phyloP scores from a whole-genome alignment of 78 protist species.

The Corallochytrium limacisporum region DNA sequence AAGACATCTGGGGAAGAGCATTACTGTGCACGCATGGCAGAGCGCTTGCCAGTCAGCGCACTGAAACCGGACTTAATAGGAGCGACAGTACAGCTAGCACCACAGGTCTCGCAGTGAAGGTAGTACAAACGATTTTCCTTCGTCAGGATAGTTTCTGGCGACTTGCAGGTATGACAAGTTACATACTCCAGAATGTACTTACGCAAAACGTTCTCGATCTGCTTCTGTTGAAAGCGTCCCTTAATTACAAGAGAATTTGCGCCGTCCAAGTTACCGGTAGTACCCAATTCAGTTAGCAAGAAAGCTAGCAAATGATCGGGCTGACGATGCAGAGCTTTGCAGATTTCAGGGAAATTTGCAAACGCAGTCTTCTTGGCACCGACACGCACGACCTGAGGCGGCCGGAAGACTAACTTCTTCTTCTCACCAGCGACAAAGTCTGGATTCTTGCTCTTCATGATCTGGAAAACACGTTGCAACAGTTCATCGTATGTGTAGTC shows the following conservation, averaged over 20 bases:
- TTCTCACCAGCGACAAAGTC: conserved; percentile 12
- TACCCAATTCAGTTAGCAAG: conserved; percentile 78
- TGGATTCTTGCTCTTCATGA: conserved; percentile 5
- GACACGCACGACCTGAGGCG: conserved; percentile 46
- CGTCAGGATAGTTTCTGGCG: conserved; percentile 58
- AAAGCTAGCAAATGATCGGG: conserved; percentile 69
- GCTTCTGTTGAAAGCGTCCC: conserved; percentile 77
- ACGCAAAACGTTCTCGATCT: conserved; percentile 76
- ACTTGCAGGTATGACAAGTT: conserved; percentile 71
- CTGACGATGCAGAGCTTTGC: conserved; percentile 56
- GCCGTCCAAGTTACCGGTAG: conserved; percentile 82
- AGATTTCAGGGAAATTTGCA: conserved; percentile 77
- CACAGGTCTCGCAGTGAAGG: conserved; percentile 64
- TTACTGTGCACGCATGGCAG: conserved; percentile 4
- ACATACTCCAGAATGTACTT: conserved; percentile 82
- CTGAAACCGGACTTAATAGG: conserved; percentile 71
- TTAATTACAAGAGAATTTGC: conserved; percentile 62
- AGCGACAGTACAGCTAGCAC: conserved; percentile 59
- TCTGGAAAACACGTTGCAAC: not conserved
- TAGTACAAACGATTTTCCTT: conserved; percentile 72
- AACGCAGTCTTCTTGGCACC: conserved; percentile 63
- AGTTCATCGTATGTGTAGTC: conserved; percentile 7
- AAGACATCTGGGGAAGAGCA: too few species aligned
- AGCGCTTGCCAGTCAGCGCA: conserved; percentile 25
- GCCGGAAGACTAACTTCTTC: not conserved